Conservation (phyloP, 1,139 yeast genomes). For the Hemisphaericaspora xylofermentans region DNA sequence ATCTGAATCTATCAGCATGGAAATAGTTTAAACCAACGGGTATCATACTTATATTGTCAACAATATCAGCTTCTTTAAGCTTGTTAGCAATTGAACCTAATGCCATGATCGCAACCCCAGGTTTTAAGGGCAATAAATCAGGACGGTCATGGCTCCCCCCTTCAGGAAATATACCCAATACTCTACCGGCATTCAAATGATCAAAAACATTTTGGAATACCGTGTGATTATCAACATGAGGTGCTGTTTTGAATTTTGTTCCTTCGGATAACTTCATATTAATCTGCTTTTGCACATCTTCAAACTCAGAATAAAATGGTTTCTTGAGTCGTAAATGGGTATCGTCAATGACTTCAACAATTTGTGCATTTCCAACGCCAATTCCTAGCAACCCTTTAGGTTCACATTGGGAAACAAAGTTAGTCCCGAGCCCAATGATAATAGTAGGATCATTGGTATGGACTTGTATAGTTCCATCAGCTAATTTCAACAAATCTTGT, state of each 20-base stretch:
- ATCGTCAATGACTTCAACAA: slow-evolving; percentile 53
- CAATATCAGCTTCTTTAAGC: slow-evolving; percentile 11
- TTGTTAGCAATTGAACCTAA: slow-evolving; percentile 42
- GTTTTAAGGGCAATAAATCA: slow-evolving; percentile 42
- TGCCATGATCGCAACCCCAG: slow-evolving; percentile 52
- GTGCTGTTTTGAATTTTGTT: slow-evolving; percentile 55
- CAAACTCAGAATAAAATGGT: slow-evolving; percentile 42
- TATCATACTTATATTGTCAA: slow-evolving; percentile 39
- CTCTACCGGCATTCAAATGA: slow-evolving; percentile 55
- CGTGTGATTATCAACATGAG: slow-evolving; percentile 59
- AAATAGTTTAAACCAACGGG: slow-evolving; percentile 51
- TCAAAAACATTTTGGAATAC: slow-evolving; percentile 65
- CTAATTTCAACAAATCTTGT: slow-evolving; percentile 57
- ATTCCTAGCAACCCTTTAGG: slow-evolving; percentile 62
- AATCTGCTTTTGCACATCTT: slow-evolving; percentile 27
- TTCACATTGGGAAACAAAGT: slow-evolving; percentile 45
- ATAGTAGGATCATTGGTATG: slow-evolving; percentile 29
- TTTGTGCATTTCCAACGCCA: slow-evolving; percentile 56
- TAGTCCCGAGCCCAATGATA: slow-evolving; percentile 46
- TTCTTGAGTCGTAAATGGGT: slow-evolving; percentile 48
- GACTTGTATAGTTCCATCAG: slow-evolving; percentile 44
- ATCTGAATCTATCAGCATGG: slow-evolving; percentile 46
- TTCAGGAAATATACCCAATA: slow-evolving; percentile 72
- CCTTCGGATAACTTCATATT: slow-evolving; percentile 44
- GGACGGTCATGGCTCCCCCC: slow-evolving; percentile 46